Evolutionary conservation across 1,284 basidiomycete species (phyloP).

Genomic region (Moniliophthora roreri): DNA sequence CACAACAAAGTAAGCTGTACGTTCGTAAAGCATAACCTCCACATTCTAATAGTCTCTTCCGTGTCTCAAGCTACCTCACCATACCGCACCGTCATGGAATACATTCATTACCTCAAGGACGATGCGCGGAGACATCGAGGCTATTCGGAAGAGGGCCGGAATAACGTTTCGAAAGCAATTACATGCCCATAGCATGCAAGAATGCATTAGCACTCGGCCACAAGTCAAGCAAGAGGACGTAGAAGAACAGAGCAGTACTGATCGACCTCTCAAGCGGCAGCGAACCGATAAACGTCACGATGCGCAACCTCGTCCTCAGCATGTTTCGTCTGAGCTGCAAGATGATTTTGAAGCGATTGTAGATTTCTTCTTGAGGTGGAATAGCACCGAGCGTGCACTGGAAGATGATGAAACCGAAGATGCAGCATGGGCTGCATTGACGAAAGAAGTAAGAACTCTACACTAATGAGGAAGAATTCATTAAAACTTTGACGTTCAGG

Average conservation of each 20-base stretch:
- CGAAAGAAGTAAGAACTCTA: constrained; percentile 33
- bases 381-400: constrained; percentile 30
- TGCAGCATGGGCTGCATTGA: constrained; percentile 44
- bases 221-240: not conserved
- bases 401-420: constrained; percentile 37
- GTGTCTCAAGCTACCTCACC: constrained; percentile 43
- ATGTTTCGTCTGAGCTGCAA: constrained; percentile 14
- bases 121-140: constrained; percentile 25
- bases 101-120: constrained; percentile 18
- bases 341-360: constrained; percentile 49
- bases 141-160: constrained; percentile 32
- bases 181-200: not conserved
- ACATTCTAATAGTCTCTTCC: not conserved
- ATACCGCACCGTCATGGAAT: constrained; percentile 40
- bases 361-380: constrained; percentile 49
- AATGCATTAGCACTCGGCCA: not conserved
- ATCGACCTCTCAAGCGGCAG: not conserved
- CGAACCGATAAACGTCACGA: not conserved
- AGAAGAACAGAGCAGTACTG: not conserved
- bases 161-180: constrained; percentile 33
- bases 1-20: constrained; percentile 37
- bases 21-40: constrained; percentile 1
- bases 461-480: not conserved
- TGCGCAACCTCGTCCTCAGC: not conserved
- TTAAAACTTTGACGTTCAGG: constrained; percentile 31